Percentiles rank a stretch among this genome's conserved stretches.
Conservation (phyloP, 208 protist genomes). For the Leishmania martiniquensis region DNA sequence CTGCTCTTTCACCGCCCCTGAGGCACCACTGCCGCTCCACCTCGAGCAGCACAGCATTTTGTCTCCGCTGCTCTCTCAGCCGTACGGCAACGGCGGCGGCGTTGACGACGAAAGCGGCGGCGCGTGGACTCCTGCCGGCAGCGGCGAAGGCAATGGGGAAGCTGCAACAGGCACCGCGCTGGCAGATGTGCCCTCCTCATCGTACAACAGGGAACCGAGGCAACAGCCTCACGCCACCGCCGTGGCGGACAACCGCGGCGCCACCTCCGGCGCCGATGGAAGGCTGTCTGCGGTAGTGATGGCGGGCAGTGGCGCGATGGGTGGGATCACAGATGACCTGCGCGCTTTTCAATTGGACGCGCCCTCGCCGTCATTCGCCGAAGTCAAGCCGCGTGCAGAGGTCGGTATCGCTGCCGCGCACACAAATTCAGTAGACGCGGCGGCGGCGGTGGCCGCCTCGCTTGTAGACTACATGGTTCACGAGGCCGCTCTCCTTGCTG, state of each 20-base stretch:
- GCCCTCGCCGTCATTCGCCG: neutral
- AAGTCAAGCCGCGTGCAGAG: neutral
- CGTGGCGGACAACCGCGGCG: neutral
- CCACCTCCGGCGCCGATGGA: neutral
- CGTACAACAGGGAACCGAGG: neutral
- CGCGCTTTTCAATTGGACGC: slow-evolving; percentile 12
- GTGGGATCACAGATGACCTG: neutral
- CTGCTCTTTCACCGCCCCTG: neutral
- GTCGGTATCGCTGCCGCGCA: neutral
- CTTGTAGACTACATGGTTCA: neutral
- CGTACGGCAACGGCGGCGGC: neutral
- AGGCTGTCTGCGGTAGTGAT: neutral
- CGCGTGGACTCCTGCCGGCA: neutral
- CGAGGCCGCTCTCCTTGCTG: slow-evolving; percentile 8
- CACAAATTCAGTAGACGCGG: neutral
- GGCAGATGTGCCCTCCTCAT: neutral
- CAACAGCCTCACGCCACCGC: neutral
- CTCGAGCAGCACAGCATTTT: slow-evolving; percentile 2
- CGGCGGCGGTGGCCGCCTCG: neutral
- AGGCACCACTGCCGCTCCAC: slow-evolving; percentile 3
- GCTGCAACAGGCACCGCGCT: neutral
- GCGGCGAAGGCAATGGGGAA: no score
- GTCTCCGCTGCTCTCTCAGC: slow-evolving; percentile 7
- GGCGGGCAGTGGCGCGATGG: neutral
- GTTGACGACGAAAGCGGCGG: neutral